Evolutionary conservation across 257 asterid species (phyloP), one percentile per base, ranked within the genome.

Genomic region (Perilla frutescens): DNA sequence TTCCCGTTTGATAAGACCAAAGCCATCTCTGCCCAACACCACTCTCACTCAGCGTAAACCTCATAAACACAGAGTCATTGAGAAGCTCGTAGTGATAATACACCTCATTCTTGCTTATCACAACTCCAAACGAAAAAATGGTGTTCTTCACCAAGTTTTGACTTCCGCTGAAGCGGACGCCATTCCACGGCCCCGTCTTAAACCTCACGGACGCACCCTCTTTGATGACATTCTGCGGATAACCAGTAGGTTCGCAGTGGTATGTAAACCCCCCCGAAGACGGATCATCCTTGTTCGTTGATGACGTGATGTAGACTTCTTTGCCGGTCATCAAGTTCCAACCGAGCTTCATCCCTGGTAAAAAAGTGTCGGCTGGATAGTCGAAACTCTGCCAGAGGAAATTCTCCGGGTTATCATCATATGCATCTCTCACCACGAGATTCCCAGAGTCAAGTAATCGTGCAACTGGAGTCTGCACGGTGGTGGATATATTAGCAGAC

Each of bases 291-390:
- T 55, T 53, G 62, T 73, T 84, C 57, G 39, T 83, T 75, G 87
- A 78, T 0, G 96, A 87, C 0, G 88, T 32, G 3, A 83, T 34
- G 50, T 40, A 78, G 53, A 56, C 76, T 41, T 85, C 83, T 1
- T 26, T 57, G 0, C 83, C 77, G 0, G 85, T 83, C 4, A 3
- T 11, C 2, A 71, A 67, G 73, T 83, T 80, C 72, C 64, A 20
- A 3, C 94, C 94, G 8, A 83, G 72, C 62, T 79, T 84, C 92
- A 85, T 85, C 2, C 87, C 86, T 0, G 96, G 88, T 12, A 89
- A 48, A 45, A 76, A 26, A 0, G 87, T 85, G 29, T 87, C 86
- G 1, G 86, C 67, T 1, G 90, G 87, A 59, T 81, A 67, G 31
- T 87, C 78, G 64, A 86, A 86, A 15, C 95, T 88, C 81, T 84